Percentiles rank a stretch among this genome's conserved stretches.
Evolutionary conservation across 108 stramenopile genomes (phyloP).

Genomic region (Skeletonema costatum): DNA sequence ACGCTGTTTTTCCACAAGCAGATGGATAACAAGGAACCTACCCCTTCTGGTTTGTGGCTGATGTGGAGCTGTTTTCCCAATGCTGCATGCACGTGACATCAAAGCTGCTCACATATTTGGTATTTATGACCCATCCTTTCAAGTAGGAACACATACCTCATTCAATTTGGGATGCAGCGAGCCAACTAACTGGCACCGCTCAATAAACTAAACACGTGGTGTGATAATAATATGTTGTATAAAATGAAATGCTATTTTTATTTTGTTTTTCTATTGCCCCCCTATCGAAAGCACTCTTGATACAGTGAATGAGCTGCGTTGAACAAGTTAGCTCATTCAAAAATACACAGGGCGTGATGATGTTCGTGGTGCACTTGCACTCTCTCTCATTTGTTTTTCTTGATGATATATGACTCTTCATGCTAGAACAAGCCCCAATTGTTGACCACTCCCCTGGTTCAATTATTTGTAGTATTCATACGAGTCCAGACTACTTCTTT

Average conservation of each 20-base stretch:
- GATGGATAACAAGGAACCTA: not conserved
- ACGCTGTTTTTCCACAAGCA: not conserved
- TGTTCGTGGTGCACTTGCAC: not conserved
- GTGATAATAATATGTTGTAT: not conserved
- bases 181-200: no score
- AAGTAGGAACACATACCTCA: no score
- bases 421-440: not conserved
- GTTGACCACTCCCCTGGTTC: not conserved
- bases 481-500: not conserved
- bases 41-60: not conserved
- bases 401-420: not conserved
- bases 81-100: no score
- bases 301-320: conserved; percentile 1
- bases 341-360: not conserved
- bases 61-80: not conserved
- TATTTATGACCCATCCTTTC: no score
- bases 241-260: not conserved
- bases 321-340: conserved; percentile 1
- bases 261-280: not conserved
- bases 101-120: no score
- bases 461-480: not conserved
- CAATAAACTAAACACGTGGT: no score
- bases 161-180: no score
- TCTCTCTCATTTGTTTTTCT: not conserved
- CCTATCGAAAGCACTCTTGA: conserved; percentile 7